Evolutionary conservation across 2,329 filamentous ascomycete species (phyloP).

Genomic region (Penicillium sp.): DNA sequence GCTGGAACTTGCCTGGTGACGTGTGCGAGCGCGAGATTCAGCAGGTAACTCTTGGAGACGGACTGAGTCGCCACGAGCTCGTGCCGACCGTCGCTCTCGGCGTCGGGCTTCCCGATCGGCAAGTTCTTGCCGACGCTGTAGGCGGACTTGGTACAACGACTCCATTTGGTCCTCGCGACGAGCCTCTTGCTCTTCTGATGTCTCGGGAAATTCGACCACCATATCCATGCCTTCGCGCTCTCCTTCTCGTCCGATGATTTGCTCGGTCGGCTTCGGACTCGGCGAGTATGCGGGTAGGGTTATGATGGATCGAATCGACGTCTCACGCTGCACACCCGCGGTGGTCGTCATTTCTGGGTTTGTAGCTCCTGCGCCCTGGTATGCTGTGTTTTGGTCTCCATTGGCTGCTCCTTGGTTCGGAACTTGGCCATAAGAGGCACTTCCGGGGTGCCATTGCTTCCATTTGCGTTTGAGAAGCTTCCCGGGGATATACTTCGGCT

Average conservation of each 20-base stretch:
- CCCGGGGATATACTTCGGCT: slow-evolving; percentile 54
- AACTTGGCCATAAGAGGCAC: slow-evolving; percentile 43
- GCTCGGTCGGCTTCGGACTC: slow-evolving; percentile 71
- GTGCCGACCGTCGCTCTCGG: slow-evolving; percentile 67
- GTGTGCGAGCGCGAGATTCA: slow-evolving; percentile 50
- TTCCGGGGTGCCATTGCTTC: slow-evolving; percentile 49
- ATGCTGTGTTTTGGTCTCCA: slow-evolving; percentile 24
- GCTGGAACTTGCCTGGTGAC: slow-evolving; percentile 38
- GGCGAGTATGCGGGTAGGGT: slow-evolving; percentile 83
- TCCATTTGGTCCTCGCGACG: slow-evolving; percentile 90
- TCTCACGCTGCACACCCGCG: slow-evolving; percentile 69
- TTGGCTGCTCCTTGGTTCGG: slow-evolving; percentile 24
- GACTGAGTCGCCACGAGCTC: slow-evolving; percentile 66
- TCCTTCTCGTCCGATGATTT: slow-evolving; percentile 81
- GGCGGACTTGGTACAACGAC: slow-evolving; percentile 81
- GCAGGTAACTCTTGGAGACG: slow-evolving; percentile 65
- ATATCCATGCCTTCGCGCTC: slow-evolving; percentile 89
- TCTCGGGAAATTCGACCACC: slow-evolving; percentile 82
- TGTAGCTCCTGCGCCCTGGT: slow-evolving; percentile 26
- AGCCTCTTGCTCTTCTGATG: slow-evolving; percentile 72
- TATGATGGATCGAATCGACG: slow-evolving; percentile 88
- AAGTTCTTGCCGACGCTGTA: slow-evolving; percentile 71
- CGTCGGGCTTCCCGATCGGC: slow-evolving; percentile 77
- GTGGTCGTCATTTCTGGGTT: slow-evolving; percentile 30
- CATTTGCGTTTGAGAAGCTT: slow-evolving; percentile 53